phyloP scores from a whole-genome alignment of 441 rosid species.

The Pelargonium myrrhifolium region DNA sequence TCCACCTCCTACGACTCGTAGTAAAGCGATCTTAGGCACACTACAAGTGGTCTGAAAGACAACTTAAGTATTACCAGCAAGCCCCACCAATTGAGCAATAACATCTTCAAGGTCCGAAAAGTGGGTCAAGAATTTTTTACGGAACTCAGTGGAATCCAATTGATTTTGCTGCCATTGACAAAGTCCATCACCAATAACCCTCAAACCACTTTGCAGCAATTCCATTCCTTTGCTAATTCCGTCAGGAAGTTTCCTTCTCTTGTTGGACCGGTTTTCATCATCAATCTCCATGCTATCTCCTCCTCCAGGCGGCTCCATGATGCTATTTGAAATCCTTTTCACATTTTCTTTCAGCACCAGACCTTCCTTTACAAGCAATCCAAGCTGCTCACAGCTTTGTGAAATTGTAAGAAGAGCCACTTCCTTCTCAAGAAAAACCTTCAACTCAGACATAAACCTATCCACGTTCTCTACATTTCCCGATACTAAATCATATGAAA shows the following conservation, averaged over 20 bases:
- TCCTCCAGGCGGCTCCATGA: constrained; percentile 20
- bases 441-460: constrained; percentile 66
- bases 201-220: constrained; percentile 65
- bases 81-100: constrained; percentile 44
- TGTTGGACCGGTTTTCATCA: constrained; percentile 33
- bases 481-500: constrained; percentile 49
- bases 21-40: neutral
- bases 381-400: constrained; percentile 41
- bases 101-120: constrained; percentile 59
- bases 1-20: neutral
- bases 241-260: constrained; percentile 78
- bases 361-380: constrained; percentile 53
- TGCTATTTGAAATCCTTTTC: constrained; percentile 24
- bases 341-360: constrained; percentile 34
- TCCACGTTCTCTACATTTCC: constrained; percentile 58
- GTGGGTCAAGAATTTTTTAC: constrained; percentile 47
- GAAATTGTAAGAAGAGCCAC: constrained; percentile 35
- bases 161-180: constrained; percentile 48
- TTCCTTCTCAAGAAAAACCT: constrained; percentile 78
- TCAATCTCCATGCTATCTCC: constrained; percentile 30
- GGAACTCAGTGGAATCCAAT: constrained; percentile 38
- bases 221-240: constrained; percentile 67
- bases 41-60: neutral
- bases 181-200: constrained; percentile 52
- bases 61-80: constrained; percentile 27